phyloP scores from a whole-genome alignment of 1,284 basidiomycete genomes.

The Fereydounia khargensis region DNA sequence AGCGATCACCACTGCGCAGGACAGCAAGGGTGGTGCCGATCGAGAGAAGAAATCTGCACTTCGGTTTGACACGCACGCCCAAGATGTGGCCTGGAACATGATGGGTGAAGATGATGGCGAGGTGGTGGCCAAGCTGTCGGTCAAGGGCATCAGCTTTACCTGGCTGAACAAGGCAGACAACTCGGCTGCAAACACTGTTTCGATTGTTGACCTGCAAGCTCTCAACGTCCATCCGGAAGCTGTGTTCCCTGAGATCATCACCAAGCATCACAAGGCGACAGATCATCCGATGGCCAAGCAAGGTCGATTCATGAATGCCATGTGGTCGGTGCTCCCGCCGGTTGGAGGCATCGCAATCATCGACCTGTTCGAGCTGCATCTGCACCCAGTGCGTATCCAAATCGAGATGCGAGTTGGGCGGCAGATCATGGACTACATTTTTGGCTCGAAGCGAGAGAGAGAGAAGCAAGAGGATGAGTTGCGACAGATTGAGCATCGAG shows the following conservation, averaged over 20 bases:
- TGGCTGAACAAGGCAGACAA: constrained; percentile 87
- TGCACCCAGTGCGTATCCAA: constrained; percentile 74
- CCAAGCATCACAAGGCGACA: constrained; percentile 61
- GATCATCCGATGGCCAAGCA: constrained; percentile 46
- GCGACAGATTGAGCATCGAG: constrained; percentile 12
- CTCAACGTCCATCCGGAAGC: constrained; percentile 84
- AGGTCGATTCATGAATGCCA: constrained; percentile 43
- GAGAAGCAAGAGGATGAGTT: constrained; percentile 34
- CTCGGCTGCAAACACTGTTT: constrained; percentile 76
- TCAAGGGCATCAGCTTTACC: constrained; percentile 75
- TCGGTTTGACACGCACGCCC: constrained; percentile 75
- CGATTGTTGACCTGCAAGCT: constrained; percentile 73
- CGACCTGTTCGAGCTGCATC: constrained; percentile 74
- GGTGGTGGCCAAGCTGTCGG: constrained; percentile 80
- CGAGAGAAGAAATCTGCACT: constrained; percentile 77
- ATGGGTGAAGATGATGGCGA: constrained; percentile 69
- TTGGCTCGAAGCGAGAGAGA: constrained; percentile 56
- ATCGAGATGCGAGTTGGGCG: constrained; percentile 78
- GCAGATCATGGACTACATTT: constrained; percentile 85
- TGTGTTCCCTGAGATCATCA: constrained; percentile 82
- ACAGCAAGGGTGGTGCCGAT: constrained; percentile 53
- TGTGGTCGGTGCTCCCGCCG: constrained; percentile 60
- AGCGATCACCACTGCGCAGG: constrained; percentile 76
- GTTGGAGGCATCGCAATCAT: constrained; percentile 92
- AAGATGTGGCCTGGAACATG: constrained; percentile 93